Conservation (phyloP, 2,329 filamentous ascomycete genomes). For the Rutstroemia sp. region DNA sequence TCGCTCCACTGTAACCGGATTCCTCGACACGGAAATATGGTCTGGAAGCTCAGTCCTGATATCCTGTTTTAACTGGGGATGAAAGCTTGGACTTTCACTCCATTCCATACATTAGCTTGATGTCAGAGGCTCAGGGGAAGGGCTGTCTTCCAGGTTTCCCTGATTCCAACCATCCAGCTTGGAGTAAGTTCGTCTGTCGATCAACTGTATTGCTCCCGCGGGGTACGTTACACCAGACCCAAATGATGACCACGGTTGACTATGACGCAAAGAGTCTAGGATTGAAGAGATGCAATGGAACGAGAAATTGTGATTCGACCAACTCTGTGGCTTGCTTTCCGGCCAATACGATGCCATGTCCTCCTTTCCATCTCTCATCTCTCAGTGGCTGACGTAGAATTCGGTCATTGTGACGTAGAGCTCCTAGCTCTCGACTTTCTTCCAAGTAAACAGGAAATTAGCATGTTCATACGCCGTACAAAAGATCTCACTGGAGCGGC, state of each 20-base stretch:
- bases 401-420: slow-evolving; percentile 8
- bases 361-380: neutral
- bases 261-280: too few species aligned
- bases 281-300: too few species aligned
- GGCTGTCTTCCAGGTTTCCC: slow-evolving; percentile 1
- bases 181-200: too few species aligned
- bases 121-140: neutral
- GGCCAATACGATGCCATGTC: too few species aligned
- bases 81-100: too few species aligned
- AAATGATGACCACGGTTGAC: too few species aligned
- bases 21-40: neutral
- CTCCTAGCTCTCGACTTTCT: neutral
- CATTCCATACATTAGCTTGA: neutral
- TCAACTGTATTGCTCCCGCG: too few species aligned
- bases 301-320: too few species aligned
- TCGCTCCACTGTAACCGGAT: neutral
- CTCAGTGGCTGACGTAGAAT: slow-evolving; percentile 7
- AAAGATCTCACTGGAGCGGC: slow-evolving; percentile 6
- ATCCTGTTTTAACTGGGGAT: neutral
- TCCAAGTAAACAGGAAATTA: slow-evolving; percentile 9
- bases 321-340: too few species aligned
- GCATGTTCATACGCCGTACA: slow-evolving; percentile 3
- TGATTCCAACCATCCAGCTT: neutral
- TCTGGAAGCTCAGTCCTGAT: neutral
- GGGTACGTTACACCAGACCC: too few species aligned